Evolutionary conservation across 345 rosid genomes (phyloP).

Genomic region (Brassica nigra): DNA sequence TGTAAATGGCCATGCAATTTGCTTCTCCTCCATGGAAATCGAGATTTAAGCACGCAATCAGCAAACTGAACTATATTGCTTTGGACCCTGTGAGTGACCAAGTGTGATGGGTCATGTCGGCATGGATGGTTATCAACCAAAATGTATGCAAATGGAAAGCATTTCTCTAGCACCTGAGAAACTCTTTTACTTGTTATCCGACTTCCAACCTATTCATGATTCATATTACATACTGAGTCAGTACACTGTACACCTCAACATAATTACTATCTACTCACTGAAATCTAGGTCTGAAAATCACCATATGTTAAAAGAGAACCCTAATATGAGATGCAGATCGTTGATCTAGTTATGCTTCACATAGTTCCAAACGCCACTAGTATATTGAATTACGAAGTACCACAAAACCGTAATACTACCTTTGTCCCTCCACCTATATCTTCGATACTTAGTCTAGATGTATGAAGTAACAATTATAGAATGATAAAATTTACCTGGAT

Average conservation of each 20-base stretch:
- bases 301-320: slow-evolving; percentile 1
- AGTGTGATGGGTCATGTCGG: slow-evolving; percentile 93
- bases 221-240: slow-evolving; percentile 31
- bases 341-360: neutral
- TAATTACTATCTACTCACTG: neutral
- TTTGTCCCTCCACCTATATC: slow-evolving; percentile 7
- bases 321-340: slow-evolving; percentile 10
- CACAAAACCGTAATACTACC: slow-evolving; percentile 1
- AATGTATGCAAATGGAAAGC: slow-evolving; percentile 67
- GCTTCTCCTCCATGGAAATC: slow-evolving; percentile 47
- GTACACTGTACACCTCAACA: slow-evolving; percentile 6
- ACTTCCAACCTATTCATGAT: slow-evolving; percentile 75
- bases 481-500: slow-evolving; percentile 64
- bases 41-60: slow-evolving; percentile 55
- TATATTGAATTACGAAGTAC: neutral
- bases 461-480: slow-evolving; percentile 13
- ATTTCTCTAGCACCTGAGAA: slow-evolving; percentile 76
- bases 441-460: slow-evolving; percentile 18
- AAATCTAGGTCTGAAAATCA: slow-evolving; percentile 1
- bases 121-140: slow-evolving; percentile 78
- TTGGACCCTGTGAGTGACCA: slow-evolving; percentile 87
- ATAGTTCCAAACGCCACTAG: neutral
- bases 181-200: slow-evolving; percentile 86
- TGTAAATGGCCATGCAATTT: slow-evolving; percentile 52
- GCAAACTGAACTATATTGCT: slow-evolving; percentile 65